A percentile compares a stretch with the other conserved stretches of the same genome.
These are phyloP conservation scores for Paraconiothyrium brasiliense DNA, from an alignment of 2,329 filamentous ascomycete genomes.

Conservation along the genomic window DNA sequence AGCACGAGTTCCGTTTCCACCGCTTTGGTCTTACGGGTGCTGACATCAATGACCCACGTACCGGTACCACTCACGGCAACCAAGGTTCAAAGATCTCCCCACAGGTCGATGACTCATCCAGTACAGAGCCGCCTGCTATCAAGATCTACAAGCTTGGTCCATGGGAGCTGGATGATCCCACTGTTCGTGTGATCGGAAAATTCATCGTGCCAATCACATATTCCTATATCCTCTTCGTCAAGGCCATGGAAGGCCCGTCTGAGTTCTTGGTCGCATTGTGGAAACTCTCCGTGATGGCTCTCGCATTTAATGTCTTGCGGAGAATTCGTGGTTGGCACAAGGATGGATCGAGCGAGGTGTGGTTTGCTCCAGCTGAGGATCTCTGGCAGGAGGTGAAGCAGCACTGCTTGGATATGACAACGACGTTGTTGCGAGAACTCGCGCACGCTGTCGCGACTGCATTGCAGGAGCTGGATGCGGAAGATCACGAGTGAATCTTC, in stretches of 20 bases:
- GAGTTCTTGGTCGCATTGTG: neutral
- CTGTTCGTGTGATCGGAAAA: neutral
- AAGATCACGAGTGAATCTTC: neutral
- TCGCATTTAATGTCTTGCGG: neutral
- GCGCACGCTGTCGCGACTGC: neutral
- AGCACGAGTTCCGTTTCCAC: neutral
- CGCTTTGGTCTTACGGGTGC: neutral
- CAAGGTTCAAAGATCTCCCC: neutral
- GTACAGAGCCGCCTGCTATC: neutral
- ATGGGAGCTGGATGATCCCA: neutral
- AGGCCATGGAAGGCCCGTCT: slow-evolving; percentile 1
- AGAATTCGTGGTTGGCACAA: neutral
- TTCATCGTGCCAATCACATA: neutral
- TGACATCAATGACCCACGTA: too few species aligned
- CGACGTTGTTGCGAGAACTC: neutral
- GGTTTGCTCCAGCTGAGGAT: neutral
- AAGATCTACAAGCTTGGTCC: slow-evolving; percentile 4
- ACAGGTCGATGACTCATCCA: neutral
- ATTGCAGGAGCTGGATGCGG: neutral
- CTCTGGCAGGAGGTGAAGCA: neutral
- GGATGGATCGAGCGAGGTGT: slow-evolving; percentile 1
- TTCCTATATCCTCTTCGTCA: neutral
- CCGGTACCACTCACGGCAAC: neutral
- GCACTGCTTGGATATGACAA: neutral
- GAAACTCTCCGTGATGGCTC: neutral